Base-by-base conservation (phyloP, 1,284 basidiomycete genomes). In the Cutaneotrichosporon daszewskae region DNA sequence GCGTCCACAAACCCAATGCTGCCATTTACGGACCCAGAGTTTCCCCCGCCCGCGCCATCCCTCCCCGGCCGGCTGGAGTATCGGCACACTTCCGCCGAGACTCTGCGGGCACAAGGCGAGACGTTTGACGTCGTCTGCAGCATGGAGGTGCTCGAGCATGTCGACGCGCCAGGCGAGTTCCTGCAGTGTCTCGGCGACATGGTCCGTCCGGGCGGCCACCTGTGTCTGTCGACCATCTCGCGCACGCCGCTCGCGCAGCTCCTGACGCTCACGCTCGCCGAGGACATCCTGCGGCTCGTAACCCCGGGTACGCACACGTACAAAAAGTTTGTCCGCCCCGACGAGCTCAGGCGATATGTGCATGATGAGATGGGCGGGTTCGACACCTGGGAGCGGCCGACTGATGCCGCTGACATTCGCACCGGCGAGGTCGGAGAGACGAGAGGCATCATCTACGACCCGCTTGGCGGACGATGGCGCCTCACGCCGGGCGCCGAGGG, bases 131-230 rank as follows among this genome's bases (percentile, higher is more conserved):
- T 94, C 7, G 91, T 99, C 13, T 95, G 90, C 66, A 87, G 90
- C 10, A 91, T 98, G 90, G 95, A 99, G 66, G 92, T 99, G 14
- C 66, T 99, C 32, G 95, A 99, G 73, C 95, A 99, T 63, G 95
- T 99, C 47, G 85, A 95, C 62, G 82, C 91, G 57, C 94, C 95
- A 1, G 76, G 80, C 11, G 77, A 78, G 7, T 99, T 99, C 68
- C 75, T 96, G 39, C 75, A 79, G 34, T 82, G 83, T 36, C 84
- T 89, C 53, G 84, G 85, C 0, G 76, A 84, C 49, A 77, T 95
- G 38, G 80, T 92, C 53, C 60, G 91, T 85, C 94, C 95, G 3
- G 92, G 91, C 9, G 95, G 95, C 1, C 89, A 96, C 62, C 77
- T 99, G 10, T 86, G 97, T 72, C 76, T 99, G 32, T 95, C 90